Evolutionary conservation across 2,329 filamentous ascomycete genomes (phyloP).

Genomic region (Hypoxylon sp.): DNA sequence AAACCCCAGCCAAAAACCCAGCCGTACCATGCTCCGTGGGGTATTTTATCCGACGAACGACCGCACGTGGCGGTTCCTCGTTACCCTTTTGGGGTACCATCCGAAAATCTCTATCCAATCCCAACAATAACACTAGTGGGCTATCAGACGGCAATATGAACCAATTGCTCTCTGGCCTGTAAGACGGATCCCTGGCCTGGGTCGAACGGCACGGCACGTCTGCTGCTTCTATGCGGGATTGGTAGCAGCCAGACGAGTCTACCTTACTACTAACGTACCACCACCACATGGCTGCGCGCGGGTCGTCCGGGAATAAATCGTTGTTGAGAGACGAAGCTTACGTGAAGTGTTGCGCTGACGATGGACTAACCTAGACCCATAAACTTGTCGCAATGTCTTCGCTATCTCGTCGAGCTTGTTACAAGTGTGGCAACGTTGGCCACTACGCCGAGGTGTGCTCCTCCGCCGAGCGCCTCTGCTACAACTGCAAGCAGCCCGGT

Average conservation of each 20-base stretch:
- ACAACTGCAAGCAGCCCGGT: slow-evolving; percentile 97
- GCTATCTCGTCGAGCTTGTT: slow-evolving; percentile 82
- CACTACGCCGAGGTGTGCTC: slow-evolving; percentile 92
- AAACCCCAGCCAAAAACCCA: too few relatives aligned
- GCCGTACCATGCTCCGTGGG: slow-evolving; percentile 30
- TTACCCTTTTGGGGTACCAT: slow-evolving; percentile 26
- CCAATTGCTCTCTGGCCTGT: background rate
- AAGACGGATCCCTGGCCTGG: background rate
- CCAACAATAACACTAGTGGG: slow-evolving; percentile 2
- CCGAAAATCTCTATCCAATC: slow-evolving; percentile 7
- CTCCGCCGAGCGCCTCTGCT: slow-evolving; percentile 97
- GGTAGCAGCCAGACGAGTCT: slow-evolving; percentile 38
- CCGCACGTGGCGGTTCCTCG: slow-evolving; percentile 29
- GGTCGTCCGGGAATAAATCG: slow-evolving; percentile 36
- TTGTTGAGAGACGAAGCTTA: slow-evolving; percentile 41
- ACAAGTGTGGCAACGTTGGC: slow-evolving; percentile 84
- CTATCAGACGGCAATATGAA: slow-evolving; percentile 6
- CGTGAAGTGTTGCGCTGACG: slow-evolving; percentile 49
- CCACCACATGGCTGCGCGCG: slow-evolving; percentile 48
- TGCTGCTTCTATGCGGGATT: slow-evolving; percentile 44
- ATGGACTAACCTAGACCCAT: slow-evolving; percentile 43
- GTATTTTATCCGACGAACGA: slow-evolving; percentile 29
- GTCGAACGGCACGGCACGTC: slow-evolving; percentile 37
- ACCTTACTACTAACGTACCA: slow-evolving; percentile 35
- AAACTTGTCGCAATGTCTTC: slow-evolving; percentile 70